Conservation (phyloP, 495 filamentous ascomycete species). For the Pseudotulostoma volvatum region DNA sequence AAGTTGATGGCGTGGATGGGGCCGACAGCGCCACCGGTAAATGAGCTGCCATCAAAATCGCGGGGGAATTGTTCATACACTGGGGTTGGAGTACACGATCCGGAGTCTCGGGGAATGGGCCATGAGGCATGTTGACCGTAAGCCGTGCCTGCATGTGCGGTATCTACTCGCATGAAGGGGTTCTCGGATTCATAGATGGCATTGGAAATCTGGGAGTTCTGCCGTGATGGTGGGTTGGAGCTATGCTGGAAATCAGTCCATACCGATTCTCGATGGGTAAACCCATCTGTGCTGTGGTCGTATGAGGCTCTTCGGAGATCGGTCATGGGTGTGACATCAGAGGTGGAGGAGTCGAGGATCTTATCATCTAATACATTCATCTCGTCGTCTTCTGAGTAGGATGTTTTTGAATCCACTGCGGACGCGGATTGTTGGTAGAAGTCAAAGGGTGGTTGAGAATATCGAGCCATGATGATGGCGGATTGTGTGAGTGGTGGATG, state of each 20-base stretch:
- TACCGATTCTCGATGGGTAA: slow-evolving; percentile 57
- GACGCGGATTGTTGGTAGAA: slow-evolving; percentile 47
- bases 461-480: slow-evolving; percentile 28
- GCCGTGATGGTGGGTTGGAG: slow-evolving; percentile 18
- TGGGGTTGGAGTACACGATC: slow-evolving; percentile 42
- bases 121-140: slow-evolving; percentile 36
- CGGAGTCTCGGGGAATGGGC: slow-evolving; percentile 28
- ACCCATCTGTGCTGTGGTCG: slow-evolving; percentile 47
- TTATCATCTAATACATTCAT: slow-evolving; percentile 70
- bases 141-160: slow-evolving; percentile 28
- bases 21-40: slow-evolving; percentile 34
- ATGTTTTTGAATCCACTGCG: slow-evolving; percentile 43
- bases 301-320: slow-evolving; percentile 53
- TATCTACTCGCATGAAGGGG: slow-evolving; percentile 43
- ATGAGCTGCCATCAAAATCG: slow-evolving; percentile 43
- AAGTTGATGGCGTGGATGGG: slow-evolving; percentile 31
- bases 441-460: slow-evolving; percentile 32
- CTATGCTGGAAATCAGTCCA: slow-evolving; percentile 46
- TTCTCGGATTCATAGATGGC: slow-evolving; percentile 24
- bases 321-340: slow-evolving; percentile 53
- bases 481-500: slow-evolving; percentile 7
- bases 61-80: slow-evolving; percentile 47
- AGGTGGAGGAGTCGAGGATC: slow-evolving; percentile 56
- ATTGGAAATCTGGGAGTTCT: slow-evolving; percentile 19
- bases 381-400: slow-evolving; percentile 65